Evolutionary conservation across 352 stramenopile genomes (phyloP).

Genomic region (Phytophthora quininea): DNA sequence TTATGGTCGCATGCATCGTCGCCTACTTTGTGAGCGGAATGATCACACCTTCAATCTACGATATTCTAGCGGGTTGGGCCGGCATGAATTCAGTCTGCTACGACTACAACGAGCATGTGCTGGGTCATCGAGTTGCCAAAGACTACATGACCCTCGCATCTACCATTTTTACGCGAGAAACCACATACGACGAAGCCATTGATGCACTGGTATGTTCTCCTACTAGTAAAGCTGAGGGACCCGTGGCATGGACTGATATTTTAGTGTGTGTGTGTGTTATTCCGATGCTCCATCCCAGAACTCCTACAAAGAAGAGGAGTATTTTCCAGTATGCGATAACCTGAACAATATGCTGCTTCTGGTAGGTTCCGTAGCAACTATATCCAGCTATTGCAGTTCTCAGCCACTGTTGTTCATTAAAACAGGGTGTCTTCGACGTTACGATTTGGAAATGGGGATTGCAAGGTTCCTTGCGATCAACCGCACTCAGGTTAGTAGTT

Average conservation of each 20-base stretch:
- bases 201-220: conserved; percentile 48
- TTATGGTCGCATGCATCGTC: conserved; percentile 82
- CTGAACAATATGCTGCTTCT: conserved; percentile 50
- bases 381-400: too few relatives aligned
- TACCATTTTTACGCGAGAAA: conserved; percentile 71
- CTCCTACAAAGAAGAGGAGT: conserved; percentile 72
- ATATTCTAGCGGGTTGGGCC: conserved; percentile 80
- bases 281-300: conserved; percentile 33
- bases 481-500: conserved; percentile 44
- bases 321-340: conserved; percentile 79
- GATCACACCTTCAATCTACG: conserved; percentile 85
- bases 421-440: conserved; percentile 65
- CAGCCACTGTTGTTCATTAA: not conserved
- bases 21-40: conserved; percentile 81
- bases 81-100: conserved; percentile 84
- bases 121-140: conserved; percentile 67
- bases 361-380: conserved; percentile 22
- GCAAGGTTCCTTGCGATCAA: conserved; percentile 73
- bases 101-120: conserved; percentile 80
- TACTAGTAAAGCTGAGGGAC: not conserved
- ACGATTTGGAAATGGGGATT: conserved; percentile 76
- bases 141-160: conserved; percentile 66
- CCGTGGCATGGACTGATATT: not conserved
- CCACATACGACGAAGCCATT: conserved; percentile 75
- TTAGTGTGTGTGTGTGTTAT: not conserved